Conservation (phyloP, 495 filamentous ascomycete species). For the Penicillium turbatum region DNA sequence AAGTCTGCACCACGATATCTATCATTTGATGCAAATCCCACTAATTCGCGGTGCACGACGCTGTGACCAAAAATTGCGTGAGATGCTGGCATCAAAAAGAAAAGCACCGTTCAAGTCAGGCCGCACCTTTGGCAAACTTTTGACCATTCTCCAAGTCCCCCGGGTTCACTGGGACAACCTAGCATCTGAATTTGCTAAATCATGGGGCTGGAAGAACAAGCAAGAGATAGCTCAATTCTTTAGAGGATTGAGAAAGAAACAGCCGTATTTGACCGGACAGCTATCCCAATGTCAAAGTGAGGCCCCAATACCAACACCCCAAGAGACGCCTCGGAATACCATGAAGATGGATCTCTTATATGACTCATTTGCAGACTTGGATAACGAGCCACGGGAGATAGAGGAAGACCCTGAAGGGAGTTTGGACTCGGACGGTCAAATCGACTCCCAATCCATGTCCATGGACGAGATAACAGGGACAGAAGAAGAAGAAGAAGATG, state of each 20-base stretch:
- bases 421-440: not conserved
- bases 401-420: not conserved
- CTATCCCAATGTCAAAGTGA: not conserved
- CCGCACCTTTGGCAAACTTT: not conserved
- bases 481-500: no score
- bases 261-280: not conserved
- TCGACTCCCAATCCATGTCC: not conserved
- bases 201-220: not conserved
- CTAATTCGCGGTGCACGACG: not conserved
- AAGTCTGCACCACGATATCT: constrained; percentile 14
- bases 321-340: not conserved
- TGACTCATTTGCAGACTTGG: not conserved
- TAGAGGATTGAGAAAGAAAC: not conserved
- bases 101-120: not conserved
- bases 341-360: not conserved
- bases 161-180: not conserved
- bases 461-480: not conserved
- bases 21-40: constrained; percentile 23
- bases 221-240: not conserved
- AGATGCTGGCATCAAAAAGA: not conserved
- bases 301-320: not conserved
- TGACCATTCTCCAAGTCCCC: not conserved
- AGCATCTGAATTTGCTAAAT: not conserved
- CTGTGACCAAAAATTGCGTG: not conserved
- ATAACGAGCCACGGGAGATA: not conserved